Conservation (phyloP, 1,139 yeast genomes). For the Debaryomyces fabryi region DNA sequence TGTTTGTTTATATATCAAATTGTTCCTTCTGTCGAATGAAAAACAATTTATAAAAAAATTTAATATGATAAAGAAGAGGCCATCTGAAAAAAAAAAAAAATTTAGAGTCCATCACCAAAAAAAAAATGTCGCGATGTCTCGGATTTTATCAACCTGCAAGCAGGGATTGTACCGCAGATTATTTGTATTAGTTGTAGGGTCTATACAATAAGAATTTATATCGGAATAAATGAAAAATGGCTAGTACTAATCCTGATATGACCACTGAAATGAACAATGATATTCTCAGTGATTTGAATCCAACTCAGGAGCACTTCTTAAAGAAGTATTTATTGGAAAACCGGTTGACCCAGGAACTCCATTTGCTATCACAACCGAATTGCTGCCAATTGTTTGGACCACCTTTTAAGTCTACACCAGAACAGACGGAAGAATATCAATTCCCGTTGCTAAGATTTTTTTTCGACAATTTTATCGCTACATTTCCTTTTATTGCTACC, state of each 20-base stretch:
- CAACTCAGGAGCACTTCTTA: conserved; percentile 78
- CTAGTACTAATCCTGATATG: not conserved
- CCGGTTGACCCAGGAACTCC: conserved; percentile 65
- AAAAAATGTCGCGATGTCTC: conserved; percentile 9
- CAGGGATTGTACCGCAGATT: not conserved
- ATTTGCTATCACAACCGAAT: conserved; percentile 54
- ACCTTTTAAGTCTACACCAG: conserved; percentile 53
- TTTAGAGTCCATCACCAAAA: conserved; percentile 7
- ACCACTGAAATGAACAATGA: conserved; percentile 2
- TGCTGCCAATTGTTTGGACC: conserved; percentile 70
- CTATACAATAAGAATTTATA: not conserved
- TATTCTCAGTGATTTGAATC: conserved; percentile 35
- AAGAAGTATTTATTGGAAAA: conserved; percentile 75
- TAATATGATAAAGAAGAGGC: not conserved
- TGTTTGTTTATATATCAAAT: not conserved
- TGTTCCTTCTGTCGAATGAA: not conserved
- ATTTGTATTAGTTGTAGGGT: not conserved
- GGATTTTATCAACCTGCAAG: not conserved
- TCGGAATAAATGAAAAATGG: not conserved
- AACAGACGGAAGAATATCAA: conserved; percentile 22
- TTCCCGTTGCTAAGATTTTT: conserved; percentile 73
- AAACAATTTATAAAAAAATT: conserved; percentile 1
- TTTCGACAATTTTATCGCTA: conserved; percentile 59
- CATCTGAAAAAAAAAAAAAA: not conserved
- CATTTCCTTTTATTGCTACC: conserved; percentile 74